Base-by-base conservation (phyloP, 2,329 filamentous ascomycete species). In the Aureobasidium subglaciale region DNA sequence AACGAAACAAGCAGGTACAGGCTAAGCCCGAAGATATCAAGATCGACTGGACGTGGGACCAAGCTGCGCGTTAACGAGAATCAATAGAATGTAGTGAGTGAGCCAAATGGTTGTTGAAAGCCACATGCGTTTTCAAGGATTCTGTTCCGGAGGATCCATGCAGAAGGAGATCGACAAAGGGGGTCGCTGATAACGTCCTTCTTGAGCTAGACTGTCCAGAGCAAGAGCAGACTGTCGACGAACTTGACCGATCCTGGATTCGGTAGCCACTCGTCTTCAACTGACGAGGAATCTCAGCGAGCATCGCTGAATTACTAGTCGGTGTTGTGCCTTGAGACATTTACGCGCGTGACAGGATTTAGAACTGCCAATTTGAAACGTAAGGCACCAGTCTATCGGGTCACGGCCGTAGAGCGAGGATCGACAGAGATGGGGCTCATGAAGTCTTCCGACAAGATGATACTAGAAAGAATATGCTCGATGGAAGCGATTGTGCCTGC, bases 381-480 rank as follows among this genome's bases (percentile, higher is more conserved):
- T n/a, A 24, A 30, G 43, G 43, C 43, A 5, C 43, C 43, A 7
- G 29, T 11, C 16, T 35, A 20, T 15, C 24, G 29, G 43, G 29
- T 48, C 29, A 48, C 43, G 43, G 43, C 43, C 29, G 43, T 48
- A 35, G 43, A 46, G 29, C 16, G 42, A 24, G 16, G 42, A 24
- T 46, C 29, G 18, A 37, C 9, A 0, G 32, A 27, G 5, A 49
- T 37, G 41, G 30, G 25, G 5, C 15, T 20, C 20, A 16, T 45
- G 22, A 30, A 30, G n/a, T 6, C 16, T 29, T 18, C 30, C 13
- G 15, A 20, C 3, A 15, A 6, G 22, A 20, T n/a, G n/a, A 18
- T 16, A 49, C 18, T 15, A 20, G 20, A 13, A n/a, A 27, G 32
- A 46, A 29, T 11, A 15, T 27, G 38, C 32, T 38, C 20, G n/a